phyloP scores from a whole-genome alignment of 495 filamentous ascomycete species.

The Cenococcum geophilum region DNA sequence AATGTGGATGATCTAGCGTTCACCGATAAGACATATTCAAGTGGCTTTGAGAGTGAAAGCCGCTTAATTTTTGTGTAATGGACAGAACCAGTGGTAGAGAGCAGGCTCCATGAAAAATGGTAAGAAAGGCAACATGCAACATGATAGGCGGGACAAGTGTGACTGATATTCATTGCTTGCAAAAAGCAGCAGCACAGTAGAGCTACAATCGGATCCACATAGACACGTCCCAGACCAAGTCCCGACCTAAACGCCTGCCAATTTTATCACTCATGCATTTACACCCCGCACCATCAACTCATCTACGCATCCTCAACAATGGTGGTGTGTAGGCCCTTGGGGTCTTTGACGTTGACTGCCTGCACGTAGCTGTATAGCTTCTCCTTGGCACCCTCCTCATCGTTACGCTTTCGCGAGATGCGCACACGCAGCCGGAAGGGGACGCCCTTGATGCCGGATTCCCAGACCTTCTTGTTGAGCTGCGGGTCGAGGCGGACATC shows the following conservation, averaged over 20 bases:
- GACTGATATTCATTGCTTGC: not conserved
- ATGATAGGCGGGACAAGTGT: not conserved
- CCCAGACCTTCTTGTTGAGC: conserved; percentile 99
- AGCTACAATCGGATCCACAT: not conserved
- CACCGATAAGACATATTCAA: too few species aligned
- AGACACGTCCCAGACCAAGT: not conserved
- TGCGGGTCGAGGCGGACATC: conserved; percentile 97
- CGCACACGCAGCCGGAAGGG: conserved; percentile 93
- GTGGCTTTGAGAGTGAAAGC: too few species aligned
- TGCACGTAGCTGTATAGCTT: conserved; percentile 98
- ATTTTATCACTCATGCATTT: not conserved
- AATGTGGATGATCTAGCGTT: too few species aligned
- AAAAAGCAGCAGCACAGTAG: not conserved
- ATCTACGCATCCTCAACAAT: conserved; percentile 51
- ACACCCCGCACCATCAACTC: not conserved
- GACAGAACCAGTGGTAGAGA: not conserved
- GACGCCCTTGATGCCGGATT: conserved; percentile 96
- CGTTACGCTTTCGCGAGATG: conserved; percentile 99
- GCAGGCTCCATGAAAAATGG: not conserved
- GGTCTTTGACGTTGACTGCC: conserved; percentile 98
- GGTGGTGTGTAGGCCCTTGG: conserved; percentile 89
- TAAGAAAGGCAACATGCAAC: not conserved
- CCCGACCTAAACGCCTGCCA: not conserved
- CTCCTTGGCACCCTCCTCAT: conserved; percentile 98
- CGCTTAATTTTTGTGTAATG: too few species aligned